These are phyloP conservation scores for Hypoxylon fuscum DNA, from an alignment of 495 filamentous ascomycete species.

Conservation along the genomic window DNA sequence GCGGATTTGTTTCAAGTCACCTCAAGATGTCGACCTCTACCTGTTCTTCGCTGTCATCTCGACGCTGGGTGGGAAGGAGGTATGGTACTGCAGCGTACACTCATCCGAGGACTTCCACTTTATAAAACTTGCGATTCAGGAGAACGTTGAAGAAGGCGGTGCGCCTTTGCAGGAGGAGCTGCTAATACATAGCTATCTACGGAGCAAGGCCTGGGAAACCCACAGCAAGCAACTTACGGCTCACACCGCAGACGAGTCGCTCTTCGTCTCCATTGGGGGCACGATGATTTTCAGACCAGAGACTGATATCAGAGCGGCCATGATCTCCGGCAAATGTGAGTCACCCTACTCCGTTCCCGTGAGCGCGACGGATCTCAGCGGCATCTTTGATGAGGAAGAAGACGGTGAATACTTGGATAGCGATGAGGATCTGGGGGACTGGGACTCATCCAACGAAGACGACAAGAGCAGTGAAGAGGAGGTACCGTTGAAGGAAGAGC, in stretches of 20 bases:
- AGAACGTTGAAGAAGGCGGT: constrained; percentile 1
- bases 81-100: constrained; percentile 15
- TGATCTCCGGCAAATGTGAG: constrained; percentile 20
- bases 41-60: constrained; percentile 21
- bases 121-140: constrained; percentile 8
- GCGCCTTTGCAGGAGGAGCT: not conserved
- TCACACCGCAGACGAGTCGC: constrained; percentile 9
- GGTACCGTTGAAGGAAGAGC: not conserved
- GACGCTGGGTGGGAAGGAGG: constrained; percentile 2
- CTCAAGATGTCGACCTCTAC: constrained; percentile 19
- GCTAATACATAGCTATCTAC: constrained; percentile 11
- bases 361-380: constrained; percentile 9
- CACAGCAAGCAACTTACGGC: not conserved
- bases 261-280: constrained; percentile 18
- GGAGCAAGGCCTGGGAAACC: constrained; percentile 9
- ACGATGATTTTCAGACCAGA: not conserved
- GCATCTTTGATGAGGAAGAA: constrained; percentile 7
- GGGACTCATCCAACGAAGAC: constrained; percentile 11
- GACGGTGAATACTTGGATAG: constrained; percentile 33
- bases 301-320: constrained; percentile 10
- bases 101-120: constrained; percentile 3
- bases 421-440: constrained; percentile 17
- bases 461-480: not conserved
- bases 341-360: constrained; percentile 13
- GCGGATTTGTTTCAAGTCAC: constrained; percentile 26